Evolutionary conservation across 495 filamentous ascomycete genomes (phyloP).

Genomic region (Cairneyella variabilis): DNA sequence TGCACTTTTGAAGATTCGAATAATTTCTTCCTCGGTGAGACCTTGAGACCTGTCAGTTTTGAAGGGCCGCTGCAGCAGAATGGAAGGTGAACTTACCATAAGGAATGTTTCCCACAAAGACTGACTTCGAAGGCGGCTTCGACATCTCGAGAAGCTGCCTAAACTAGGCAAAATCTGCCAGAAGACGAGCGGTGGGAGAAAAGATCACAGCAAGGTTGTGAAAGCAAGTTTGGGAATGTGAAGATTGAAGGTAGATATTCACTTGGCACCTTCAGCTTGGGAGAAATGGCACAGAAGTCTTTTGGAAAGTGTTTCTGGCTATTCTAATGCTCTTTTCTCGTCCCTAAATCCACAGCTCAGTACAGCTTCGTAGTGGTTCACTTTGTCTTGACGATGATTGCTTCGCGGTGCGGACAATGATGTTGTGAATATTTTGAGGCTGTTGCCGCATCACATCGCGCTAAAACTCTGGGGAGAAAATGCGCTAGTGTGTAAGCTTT

Average conservation of each 20-base stretch:
- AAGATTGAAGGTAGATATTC: constrained; percentile 14
- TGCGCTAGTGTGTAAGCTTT: background rate
- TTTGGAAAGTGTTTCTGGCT: constrained; percentile 28
- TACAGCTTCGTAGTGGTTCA: background rate
- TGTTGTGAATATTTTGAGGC: background rate
- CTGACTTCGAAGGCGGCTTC: constrained; percentile 49
- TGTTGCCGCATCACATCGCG: too few species aligned
- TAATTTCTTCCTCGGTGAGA: constrained; percentile 91
- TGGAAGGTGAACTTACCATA: constrained; percentile 46
- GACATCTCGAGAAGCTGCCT: constrained; percentile 44
- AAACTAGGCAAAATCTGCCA: constrained; percentile 22
- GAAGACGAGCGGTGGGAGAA: constrained; percentile 1
- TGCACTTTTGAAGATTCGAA: constrained; percentile 80
- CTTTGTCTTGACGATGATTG: background rate
- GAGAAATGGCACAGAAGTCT: constrained; percentile 30
- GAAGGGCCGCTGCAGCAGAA: constrained; percentile 12
- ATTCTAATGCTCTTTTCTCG: constrained; percentile 24
- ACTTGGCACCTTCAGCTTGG: constrained; percentile 25
- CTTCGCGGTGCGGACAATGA: background rate
- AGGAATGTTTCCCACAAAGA: constrained; percentile 85
- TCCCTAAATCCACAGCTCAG: constrained; percentile 2
- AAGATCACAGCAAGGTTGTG: constrained; percentile 15
- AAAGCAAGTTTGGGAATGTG: constrained; percentile 19
- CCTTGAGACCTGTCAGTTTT: constrained; percentile 36
- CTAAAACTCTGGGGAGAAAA: background rate